Conservation (phyloP, 106 monocot genomes). For the Acanthochlamys bracteata region DNA sequence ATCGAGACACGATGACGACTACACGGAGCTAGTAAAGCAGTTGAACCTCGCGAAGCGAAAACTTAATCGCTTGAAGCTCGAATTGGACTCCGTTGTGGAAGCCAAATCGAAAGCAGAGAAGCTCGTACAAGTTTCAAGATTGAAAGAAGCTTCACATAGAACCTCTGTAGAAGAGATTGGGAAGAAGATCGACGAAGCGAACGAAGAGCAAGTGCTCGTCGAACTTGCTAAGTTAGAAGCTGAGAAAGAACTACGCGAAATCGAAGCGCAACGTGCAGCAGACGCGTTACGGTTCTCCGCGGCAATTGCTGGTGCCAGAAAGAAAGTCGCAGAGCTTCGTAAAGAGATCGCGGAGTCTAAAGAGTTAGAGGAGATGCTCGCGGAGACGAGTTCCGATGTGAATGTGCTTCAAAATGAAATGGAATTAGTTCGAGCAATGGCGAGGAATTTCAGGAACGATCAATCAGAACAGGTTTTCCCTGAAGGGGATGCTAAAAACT, state of each 20-base stretch:
- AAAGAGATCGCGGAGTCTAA: constrained; percentile 25
- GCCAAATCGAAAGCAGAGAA: constrained; percentile 39
- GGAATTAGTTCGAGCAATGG: constrained; percentile 55
- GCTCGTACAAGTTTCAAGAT: constrained; percentile 15
- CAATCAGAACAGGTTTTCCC: too few relatives aligned
- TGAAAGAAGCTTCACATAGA: constrained; percentile 3
- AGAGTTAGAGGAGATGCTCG: constrained; percentile 47
- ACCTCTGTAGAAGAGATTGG: constrained; percentile 33
- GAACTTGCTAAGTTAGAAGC: constrained; percentile 90
- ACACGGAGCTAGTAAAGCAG: constrained; percentile 27
- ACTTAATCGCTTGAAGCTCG: constrained; percentile 38
- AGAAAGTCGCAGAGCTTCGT: constrained; percentile 19
- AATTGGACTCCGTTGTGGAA: constrained; percentile 25
- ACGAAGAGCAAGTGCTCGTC: constrained; percentile 79
- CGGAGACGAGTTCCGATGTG: constrained; percentile 41
- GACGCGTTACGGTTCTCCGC: constrained; percentile 26
- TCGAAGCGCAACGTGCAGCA: constrained; percentile 34
- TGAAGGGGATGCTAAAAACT: constrained; percentile 3
- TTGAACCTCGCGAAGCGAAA: constrained; percentile 37
- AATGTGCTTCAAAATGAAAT: constrained; percentile 53
- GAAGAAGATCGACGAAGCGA: constrained; percentile 39
- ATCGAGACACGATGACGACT: constrained; percentile 10
- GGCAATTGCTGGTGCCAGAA: constrained; percentile 27
- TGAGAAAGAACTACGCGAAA: constrained; percentile 45
- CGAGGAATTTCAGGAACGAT: constrained; percentile 12